Base-by-base conservation (phyloP, 1,139 yeast species). In the Sugiyamaella sp. region DNA sequence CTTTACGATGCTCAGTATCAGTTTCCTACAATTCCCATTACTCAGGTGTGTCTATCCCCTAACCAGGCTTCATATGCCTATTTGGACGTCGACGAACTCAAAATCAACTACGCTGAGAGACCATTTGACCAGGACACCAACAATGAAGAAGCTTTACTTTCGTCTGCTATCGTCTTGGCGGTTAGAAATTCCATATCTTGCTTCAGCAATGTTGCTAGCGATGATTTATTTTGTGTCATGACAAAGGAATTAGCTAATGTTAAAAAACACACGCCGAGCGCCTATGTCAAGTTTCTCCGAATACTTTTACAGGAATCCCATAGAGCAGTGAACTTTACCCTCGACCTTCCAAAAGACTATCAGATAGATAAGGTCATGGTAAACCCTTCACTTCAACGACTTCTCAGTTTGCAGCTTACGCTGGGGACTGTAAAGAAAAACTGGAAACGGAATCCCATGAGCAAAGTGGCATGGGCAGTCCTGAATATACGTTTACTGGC, bases 351-450 rank as follows among this genome's bases (percentile, higher is more conserved):
- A 9, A 79, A 80, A 55, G 77, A 71, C 43, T 89, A 84, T 49
- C 85, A 84, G 45, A 84, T 85, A 2, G 95, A 86, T 63, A 84
- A 84, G 65, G 73, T 86, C 55, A 71, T 87, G 46, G 85, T 85
- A 21, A 84, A 82, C 62, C 93, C 89, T 22, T 89, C 90, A 2
- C 74, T 85, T 54, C 95, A 84, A 64, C 80, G 84, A 58, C 71
- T 84, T 27, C 71, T 83, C 39, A 80, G 85, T 32, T 62, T 62
- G 63, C 95, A 89, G 65, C 73, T 85, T 54, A 75, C 82, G 0
- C 66, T 89, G 29, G 93, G 95, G 0, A 86, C 86, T 14, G 64
- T 74, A 5, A 29, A 50, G 3, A 67, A 69, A 21, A 73, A 74
- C 29, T 76, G 83, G 74, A 68, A 70, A 39, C 73, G 81, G 20